Percentiles rank a stretch among this genome's conserved stretches.
Conservation (phyloP, 164 flowering plant species). For the Liriodendron chinense region DNA sequence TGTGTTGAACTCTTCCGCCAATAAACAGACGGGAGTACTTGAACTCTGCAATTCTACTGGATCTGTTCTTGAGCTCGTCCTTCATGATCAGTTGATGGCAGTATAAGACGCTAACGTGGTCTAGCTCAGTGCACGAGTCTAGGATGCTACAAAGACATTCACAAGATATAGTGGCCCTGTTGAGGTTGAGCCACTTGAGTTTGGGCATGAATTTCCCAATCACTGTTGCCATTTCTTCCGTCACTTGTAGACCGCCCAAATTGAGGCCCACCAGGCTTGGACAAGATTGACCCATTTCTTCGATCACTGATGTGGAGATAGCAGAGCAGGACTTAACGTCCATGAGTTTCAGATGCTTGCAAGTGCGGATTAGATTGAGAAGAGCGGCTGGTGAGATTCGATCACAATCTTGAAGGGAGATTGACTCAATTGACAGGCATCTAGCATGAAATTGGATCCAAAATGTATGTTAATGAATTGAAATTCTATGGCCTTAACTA, state of each 20-base stretch:
- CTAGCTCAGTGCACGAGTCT: not conserved
- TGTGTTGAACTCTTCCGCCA: too few species aligned
- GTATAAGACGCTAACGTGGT: not conserved
- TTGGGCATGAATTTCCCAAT: not conserved
- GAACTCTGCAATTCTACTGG: not conserved
- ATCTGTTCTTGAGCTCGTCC: not conserved
- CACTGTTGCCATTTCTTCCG: not conserved
- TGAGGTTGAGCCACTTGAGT: slow-evolving; percentile 2
- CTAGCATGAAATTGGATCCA: not conserved
- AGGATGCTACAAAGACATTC: not conserved
- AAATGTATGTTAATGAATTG: too few species aligned
- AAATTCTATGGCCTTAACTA: too few species aligned
- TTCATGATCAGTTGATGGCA: not conserved
- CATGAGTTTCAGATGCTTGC: not conserved
- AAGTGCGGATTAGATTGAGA: not conserved
- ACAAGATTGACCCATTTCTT: slow-evolving; percentile 1
- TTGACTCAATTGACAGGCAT: not conserved
- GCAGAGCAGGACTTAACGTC: not conserved
- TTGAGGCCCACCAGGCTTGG: not conserved
- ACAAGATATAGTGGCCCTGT: not conserved
- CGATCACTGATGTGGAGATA: not conserved
- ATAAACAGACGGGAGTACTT: not conserved
- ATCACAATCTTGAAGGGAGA: not conserved
- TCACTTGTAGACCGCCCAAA: not conserved
- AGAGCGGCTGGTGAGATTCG: not conserved